Conservation (phyloP, 148 eudicot species). For the Hydrangea macrophylla region DNA sequence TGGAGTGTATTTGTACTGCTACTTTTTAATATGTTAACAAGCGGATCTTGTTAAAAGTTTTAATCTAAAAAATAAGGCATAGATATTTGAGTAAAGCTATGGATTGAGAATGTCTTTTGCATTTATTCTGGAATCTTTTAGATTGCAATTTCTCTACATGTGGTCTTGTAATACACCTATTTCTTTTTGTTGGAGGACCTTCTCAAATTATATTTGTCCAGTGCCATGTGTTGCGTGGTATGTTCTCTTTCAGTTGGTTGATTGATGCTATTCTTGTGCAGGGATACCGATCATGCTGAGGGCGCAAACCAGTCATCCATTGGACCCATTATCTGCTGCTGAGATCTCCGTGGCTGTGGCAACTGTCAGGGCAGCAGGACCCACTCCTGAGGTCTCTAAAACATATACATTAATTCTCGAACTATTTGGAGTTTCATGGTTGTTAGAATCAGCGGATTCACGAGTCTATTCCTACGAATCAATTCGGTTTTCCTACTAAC, state of each 20-base stretch:
- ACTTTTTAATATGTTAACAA: neutral
- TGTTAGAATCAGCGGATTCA: too few species aligned
- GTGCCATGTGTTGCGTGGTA: neutral
- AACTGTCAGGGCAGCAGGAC: constrained; percentile 77
- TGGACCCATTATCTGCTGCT: constrained; percentile 66
- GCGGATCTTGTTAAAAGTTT: neutral
- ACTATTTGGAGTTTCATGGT: too few species aligned
- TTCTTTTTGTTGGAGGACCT: neutral
- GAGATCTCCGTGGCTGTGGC: constrained; percentile 68
- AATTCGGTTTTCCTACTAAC: too few species aligned
- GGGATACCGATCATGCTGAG: constrained; percentile 42
- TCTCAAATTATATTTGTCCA: neutral
- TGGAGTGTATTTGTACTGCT: neutral
- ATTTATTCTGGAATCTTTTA: constrained; percentile 1
- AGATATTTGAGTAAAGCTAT: neutral
- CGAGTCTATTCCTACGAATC: too few species aligned
- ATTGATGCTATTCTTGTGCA: constrained; percentile 24
- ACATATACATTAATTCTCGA: too few species aligned
- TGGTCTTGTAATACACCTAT: neutral
- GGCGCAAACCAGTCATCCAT: constrained; percentile 65
- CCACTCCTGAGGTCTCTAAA: constrained; percentile 82
- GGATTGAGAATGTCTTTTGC: neutral
- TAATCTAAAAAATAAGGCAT: neutral
- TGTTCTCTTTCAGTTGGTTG: neutral
- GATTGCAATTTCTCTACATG: neutral